Percentiles rank a stretch among this genome's conserved stretches.
These are phyloP conservation scores for Amauroascus niger DNA, from an alignment of 2,329 filamentous ascomycete species.

Conservation along the genomic window DNA sequence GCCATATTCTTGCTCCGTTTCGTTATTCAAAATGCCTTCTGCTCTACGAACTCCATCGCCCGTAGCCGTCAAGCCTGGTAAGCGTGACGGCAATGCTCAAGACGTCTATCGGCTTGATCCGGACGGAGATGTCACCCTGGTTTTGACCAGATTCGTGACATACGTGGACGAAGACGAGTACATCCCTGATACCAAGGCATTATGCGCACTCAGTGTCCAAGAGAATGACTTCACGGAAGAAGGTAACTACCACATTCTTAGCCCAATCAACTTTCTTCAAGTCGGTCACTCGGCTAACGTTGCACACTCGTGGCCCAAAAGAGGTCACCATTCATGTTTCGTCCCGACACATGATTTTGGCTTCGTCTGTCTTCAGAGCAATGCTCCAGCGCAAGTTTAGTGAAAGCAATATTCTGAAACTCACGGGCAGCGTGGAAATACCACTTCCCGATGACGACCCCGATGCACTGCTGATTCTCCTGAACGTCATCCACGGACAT, in stretches of 20 bases:
- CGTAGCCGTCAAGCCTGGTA: constrained; percentile 2
- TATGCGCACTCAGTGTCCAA: neutral
- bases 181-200: neutral
- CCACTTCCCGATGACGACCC: constrained; percentile 27
- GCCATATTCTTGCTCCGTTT: neutral
- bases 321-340: constrained; percentile 17
- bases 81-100: neutral
- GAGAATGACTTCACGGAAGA: constrained; percentile 12
- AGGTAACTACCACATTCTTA: constrained; percentile 16
- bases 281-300: neutral
- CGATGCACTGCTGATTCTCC: constrained; percentile 22
- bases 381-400: constrained; percentile 18
- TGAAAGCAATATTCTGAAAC: constrained; percentile 14
- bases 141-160: constrained; percentile 15
- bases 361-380: constrained; percentile 17
- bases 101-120: constrained; percentile 16
- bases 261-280: no score
- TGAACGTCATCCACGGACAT: constrained; percentile 26
- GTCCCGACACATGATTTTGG: constrained; percentile 17
- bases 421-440: constrained; percentile 15
- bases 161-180: constrained; percentile 11
- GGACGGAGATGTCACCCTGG: constrained; percentile 16
- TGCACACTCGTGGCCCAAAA: constrained; percentile 2
- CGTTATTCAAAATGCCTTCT: constrained; percentile 14
- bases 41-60: constrained; percentile 11